Conservation (phyloP, 139 green algal species). For the Mychonastes homosphaera region DNA sequence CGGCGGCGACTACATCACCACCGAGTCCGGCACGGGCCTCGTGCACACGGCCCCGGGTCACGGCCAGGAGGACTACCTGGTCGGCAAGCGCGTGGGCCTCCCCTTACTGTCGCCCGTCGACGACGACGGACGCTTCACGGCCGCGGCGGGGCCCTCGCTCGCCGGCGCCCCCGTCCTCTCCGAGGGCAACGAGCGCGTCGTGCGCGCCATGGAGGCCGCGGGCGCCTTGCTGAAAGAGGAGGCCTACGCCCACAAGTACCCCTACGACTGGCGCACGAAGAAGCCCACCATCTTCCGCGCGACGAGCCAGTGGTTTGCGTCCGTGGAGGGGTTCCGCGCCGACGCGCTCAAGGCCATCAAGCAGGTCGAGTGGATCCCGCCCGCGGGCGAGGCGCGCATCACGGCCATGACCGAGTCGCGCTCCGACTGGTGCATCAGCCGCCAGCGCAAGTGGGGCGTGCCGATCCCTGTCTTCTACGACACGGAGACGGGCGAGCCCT, state of each 20-base stretch:
- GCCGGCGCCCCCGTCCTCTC: slow-evolving; percentile 27
- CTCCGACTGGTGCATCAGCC: slow-evolving; percentile 95
- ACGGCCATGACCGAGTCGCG: slow-evolving; percentile 82
- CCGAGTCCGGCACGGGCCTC: slow-evolving; percentile 89
- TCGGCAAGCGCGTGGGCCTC: slow-evolving; percentile 74
- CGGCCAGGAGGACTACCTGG: slow-evolving; percentile 91
- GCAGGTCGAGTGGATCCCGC: slow-evolving; percentile 76
- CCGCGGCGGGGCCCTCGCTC: slow-evolving; percentile 71
- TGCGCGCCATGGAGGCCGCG: slow-evolving; percentile 48
- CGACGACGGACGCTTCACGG: slow-evolving; percentile 87
- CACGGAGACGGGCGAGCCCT: slow-evolving; percentile 68
- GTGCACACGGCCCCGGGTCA: slow-evolving; percentile 95
- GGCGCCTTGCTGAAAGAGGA: slow-evolving; percentile 79
- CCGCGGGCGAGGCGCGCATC: slow-evolving; percentile 64
- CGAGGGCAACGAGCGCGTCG: slow-evolving; percentile 79
- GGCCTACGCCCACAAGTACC: slow-evolving; percentile 95
- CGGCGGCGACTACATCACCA: slow-evolving; percentile 98
- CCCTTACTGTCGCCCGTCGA: slow-evolving; percentile 89
- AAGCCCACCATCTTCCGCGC: slow-evolving; percentile 97
- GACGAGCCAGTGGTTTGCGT: slow-evolving; percentile 83
- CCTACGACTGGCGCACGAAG: slow-evolving; percentile 99
- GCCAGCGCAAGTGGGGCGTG: slow-evolving; percentile 95
- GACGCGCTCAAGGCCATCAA: slow-evolving; percentile 75
- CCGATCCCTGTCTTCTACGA: slow-evolving; percentile 98
- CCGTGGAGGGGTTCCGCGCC: slow-evolving; percentile 79